Evolutionary conservation across 768 basidiomycete genomes (phyloP).

Genomic region (Suillus ampliporus): DNA sequence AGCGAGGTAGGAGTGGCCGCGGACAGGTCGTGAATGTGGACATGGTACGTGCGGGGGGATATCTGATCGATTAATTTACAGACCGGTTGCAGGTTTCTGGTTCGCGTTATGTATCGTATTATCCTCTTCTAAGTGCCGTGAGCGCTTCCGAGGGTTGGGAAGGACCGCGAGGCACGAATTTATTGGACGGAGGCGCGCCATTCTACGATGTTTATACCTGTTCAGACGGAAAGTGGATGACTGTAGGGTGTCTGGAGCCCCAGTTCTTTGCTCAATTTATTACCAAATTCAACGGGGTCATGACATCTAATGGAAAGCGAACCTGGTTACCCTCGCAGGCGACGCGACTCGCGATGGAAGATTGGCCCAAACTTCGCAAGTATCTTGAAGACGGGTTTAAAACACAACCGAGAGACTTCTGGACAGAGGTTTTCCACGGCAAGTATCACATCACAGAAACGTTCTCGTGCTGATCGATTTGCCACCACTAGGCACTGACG

Average conservation of each 20-base stretch:
- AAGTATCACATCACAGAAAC: constrained; percentile 19
- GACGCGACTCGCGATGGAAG: constrained; percentile 48
- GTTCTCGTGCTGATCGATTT: constrained; percentile 2
- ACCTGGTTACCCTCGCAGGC: constrained; percentile 61
- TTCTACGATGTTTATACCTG: constrained; percentile 80
- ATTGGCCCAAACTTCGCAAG: constrained; percentile 61
- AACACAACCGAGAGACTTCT: constrained; percentile 65
- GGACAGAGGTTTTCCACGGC: constrained; percentile 74
- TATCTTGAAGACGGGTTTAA: constrained; percentile 73
- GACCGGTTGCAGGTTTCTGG: constrained; percentile 68
- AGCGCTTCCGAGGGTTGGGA: constrained; percentile 43
- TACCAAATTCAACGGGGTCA: constrained; percentile 52
- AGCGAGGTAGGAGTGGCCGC: constrained; percentile 64
- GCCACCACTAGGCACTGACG: constrained; percentile 60
- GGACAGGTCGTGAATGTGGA: constrained; percentile 80
- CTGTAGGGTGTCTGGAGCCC: constrained; percentile 77
- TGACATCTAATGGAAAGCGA: constrained; percentile 48
- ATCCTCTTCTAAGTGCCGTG: constrained; percentile 59
- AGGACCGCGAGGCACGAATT: constrained; percentile 57
- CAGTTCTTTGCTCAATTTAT: constrained; percentile 72
- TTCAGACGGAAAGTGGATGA: constrained; percentile 75
- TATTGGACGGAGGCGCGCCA: constrained; percentile 79
- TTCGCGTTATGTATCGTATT: constrained; percentile 76
- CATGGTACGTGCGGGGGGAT: constrained; percentile 57
- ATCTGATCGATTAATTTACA: neutral